Base-by-base conservation (phyloP, 441 rosid genomes). In the Omphalea diandra region DNA sequence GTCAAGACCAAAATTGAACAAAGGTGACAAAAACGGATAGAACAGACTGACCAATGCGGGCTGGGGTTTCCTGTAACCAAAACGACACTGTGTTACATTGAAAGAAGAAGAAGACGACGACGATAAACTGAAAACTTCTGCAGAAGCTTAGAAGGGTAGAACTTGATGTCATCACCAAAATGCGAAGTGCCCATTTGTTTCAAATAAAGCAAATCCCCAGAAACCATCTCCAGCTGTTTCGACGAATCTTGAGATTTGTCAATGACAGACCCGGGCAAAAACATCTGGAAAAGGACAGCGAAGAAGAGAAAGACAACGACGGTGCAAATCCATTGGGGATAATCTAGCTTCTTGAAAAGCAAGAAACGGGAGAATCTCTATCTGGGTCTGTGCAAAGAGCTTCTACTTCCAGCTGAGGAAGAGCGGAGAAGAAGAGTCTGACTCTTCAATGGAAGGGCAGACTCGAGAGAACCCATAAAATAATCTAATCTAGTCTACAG, bases 401-500 rank as follows among this genome's bases (percentile, higher is more conserved):
- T 56, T 50, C 71, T 74, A 50, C 79, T 82, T 33, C 65, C 73
- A 61, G 82, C 72, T 27, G 86, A 73, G 1, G 82, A 60, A 22
- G 85, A 79, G 7, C 86, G 83, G n/a, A n/a, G n/a, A 38, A 63
- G 74, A 52, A 68, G 79, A 73, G 58, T 69, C 67, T 83, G 90
- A 57, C 90, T 83, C 87, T 84, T 90, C 76, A 76, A 72, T 31
- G 91, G 84, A 73, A 82, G 73, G 73, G 82, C 88, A 61, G 76
- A 73, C 71, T 88, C 98, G 33, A 89, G 71, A 57, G 97, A 95
- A 68, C 95, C 97, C 98, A 95, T 93, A n/a, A n/a, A n/a, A n/a
- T n/a, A n/a, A n/a, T n/a, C n/a, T n/a, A n/a, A n/a, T n/a, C n/a
- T n/a, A n/a, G n/a, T n/a, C 47, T 65, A 62, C 63, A 71, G 73